Conservation (phyloP, 1,284 basidiomycete genomes). For the Tremellales sp. region DNA sequence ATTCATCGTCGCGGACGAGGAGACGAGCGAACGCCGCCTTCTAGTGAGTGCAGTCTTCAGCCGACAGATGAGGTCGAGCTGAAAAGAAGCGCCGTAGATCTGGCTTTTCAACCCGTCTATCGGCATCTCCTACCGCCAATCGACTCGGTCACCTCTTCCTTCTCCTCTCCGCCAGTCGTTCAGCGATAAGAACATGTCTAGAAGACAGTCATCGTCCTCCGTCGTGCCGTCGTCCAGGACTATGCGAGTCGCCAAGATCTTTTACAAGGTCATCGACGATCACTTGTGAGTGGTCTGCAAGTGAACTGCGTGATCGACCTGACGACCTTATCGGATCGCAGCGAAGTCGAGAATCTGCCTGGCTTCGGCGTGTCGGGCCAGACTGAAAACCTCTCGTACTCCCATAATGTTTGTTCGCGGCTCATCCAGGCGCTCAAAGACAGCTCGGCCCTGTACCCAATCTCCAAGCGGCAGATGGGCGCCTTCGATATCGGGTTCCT, state of each 20-base stretch:
- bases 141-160: constrained; percentile 9
- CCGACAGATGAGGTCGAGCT: not conserved
- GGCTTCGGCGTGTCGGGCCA: constrained; percentile 25
- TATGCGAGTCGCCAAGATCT: constrained; percentile 29
- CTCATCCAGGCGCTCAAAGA: constrained; percentile 26
- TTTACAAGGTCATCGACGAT: constrained; percentile 31
- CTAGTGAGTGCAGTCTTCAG: constrained; percentile 56
- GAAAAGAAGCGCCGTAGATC: constrained; percentile 50
- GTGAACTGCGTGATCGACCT: constrained; percentile 10
- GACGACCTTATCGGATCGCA: not conserved
- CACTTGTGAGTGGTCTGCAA: no score
- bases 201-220: not conserved
- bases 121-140: constrained; percentile 60
- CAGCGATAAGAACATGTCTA: not conserved
- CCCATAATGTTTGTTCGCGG: constrained; percentile 25
- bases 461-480: constrained; percentile 24
- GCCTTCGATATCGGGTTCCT: constrained; percentile 41
- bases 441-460: constrained; percentile 32
- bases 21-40: constrained; percentile 69
- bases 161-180: constrained; percentile 13
- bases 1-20: constrained; percentile 77
- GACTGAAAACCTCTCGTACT: constrained; percentile 36
- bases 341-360: constrained; percentile 9
- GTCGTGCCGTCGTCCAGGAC: constrained; percentile 5
- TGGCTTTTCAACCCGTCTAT: constrained; percentile 89